Conservation (phyloP, 768 basidiomycete genomes). For the Suillus placidus region DNA sequence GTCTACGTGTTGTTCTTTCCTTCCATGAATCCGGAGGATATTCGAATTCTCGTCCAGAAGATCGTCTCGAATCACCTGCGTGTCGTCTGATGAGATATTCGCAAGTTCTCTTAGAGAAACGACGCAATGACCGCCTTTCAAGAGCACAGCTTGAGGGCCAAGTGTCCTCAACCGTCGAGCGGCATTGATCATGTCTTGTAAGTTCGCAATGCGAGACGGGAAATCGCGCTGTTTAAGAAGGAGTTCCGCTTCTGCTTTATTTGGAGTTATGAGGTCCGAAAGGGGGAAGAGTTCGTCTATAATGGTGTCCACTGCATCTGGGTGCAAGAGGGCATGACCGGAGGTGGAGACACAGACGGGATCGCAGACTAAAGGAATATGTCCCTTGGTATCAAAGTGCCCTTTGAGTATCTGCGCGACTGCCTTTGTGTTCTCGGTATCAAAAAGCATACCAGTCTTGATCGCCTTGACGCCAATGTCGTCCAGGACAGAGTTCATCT, state of each 20-base stretch:
- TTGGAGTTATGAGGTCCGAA: constrained; percentile 78
- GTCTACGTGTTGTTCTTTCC: constrained; percentile 5
- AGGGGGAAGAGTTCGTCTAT: constrained; percentile 70
- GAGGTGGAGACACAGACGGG: constrained; percentile 93
- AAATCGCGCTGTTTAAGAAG: constrained; percentile 49
- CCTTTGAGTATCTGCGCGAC: constrained; percentile 54
- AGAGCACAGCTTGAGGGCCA: constrained; percentile 61
- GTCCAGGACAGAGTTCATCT: constrained; percentile 72
- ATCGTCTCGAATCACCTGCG: constrained; percentile 48
- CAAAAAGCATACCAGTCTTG: constrained; percentile 90
- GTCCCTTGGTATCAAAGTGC: constrained; percentile 35
- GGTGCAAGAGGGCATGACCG: constrained; percentile 74
- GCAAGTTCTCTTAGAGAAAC: constrained; percentile 50
- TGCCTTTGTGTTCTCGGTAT: constrained; percentile 51
- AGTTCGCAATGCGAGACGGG: constrained; percentile 38
- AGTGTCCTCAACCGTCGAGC: constrained; percentile 49
- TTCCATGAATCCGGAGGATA: constrained; percentile 46
- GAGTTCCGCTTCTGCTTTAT: constrained; percentile 77
- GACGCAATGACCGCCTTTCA: constrained; percentile 85
- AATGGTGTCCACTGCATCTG: constrained; percentile 64
- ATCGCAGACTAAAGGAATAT: constrained; percentile 74
- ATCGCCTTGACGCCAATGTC: constrained; percentile 75
- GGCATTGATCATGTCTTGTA: constrained; percentile 65
- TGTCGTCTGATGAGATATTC: constrained; percentile 26
- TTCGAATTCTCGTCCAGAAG: constrained; percentile 62